Base-by-base conservation (phyloP, 441 rosid genomes). In the Brassica hybrid region DNA sequence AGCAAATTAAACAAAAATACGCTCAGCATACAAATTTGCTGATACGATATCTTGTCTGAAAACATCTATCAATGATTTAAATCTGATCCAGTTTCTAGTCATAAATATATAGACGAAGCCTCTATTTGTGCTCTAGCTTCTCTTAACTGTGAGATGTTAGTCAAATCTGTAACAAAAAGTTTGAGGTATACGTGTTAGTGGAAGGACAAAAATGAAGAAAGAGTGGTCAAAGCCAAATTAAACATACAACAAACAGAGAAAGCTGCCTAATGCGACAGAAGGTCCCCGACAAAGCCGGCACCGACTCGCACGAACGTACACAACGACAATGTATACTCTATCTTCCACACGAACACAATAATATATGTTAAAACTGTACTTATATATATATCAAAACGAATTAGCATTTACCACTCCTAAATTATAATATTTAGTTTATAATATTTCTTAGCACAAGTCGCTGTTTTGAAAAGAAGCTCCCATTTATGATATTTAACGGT, bases 251-350 rank as follows among this genome's bases (percentile, higher is more conserved):
- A 68, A 64, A 73, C 74, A 73, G 18, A 59, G 69, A 60, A 78
- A 72, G 69, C 50, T 60, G 60, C 81, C 74, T 2, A 54, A 17
- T 61, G 17, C 63, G 61, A 52, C 70, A 67, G 60, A 73, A 54
- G 74, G 71, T 78, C 78, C 52, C 74, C 41, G 23, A 56, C 75
- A 73, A 73, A 79, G 62, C 71, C 78, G 66, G 74, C 75, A 79
- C 78, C 78, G 82, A 63, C 78, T 38, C 75, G 1, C 74, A 73
- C 74, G 70, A 67, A 67, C 74, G 32, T 21, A 32, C 19, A 72
- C 17, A 36, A 60, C 69, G 36, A 17, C 65, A 60, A 12, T 45
- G 1, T 58, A 4, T 71, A 65, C 48, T 48, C 19, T 41, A 14
- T 69, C 65, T 36, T 62, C 23, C 60, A 25, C 34, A 57, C 41